Percentiles rank a stretch among this genome's conserved stretches.
Conservation (phyloP, 176 grass and related monocot genomes). For the Juncus effusus region DNA sequence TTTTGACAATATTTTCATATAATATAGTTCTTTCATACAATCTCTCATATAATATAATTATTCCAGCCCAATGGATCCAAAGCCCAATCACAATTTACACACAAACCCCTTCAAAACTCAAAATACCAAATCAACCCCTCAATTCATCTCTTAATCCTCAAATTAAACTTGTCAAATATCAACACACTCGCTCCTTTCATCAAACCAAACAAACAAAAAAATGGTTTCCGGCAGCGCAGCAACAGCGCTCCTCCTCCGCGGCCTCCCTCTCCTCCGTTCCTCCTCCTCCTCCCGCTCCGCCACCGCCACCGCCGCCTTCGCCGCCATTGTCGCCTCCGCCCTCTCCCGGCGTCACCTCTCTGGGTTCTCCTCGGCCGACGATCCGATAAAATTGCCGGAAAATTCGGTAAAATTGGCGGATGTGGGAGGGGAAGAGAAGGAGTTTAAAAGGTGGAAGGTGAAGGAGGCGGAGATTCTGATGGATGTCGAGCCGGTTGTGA, state of each 20-base stretch:
- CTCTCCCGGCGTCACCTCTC: constrained; percentile 23
- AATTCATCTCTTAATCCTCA: no score
- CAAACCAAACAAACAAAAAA: neutral
- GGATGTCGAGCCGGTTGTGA: constrained; percentile 50
- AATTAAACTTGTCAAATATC: no score
- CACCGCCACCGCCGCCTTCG: constrained; percentile 21
- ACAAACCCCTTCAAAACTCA: no score
- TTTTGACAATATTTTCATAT: no score
- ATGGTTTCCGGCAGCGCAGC: constrained; percentile 7
- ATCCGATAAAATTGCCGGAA: no score
- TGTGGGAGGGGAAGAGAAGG: constrained; percentile 2
- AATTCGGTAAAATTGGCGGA: neutral
- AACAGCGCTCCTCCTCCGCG: neutral
- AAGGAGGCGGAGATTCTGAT: constrained; percentile 56
- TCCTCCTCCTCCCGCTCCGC: neutral
- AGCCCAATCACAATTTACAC: no score
- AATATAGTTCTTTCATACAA: no score
- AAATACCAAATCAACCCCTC: no score
- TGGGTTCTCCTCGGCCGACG: constrained; percentile 14
- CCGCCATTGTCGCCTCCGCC: constrained; percentile 15
- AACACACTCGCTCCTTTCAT: no score
- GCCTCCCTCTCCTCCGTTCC: constrained; percentile 9
- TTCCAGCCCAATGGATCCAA: no score
- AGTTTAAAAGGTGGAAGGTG: constrained; percentile 35
- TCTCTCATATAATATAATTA: no score